Evolutionary conservation across 2,329 filamentous ascomycete species (phyloP).

Genomic region (Pseudocercospora ulei): DNA sequence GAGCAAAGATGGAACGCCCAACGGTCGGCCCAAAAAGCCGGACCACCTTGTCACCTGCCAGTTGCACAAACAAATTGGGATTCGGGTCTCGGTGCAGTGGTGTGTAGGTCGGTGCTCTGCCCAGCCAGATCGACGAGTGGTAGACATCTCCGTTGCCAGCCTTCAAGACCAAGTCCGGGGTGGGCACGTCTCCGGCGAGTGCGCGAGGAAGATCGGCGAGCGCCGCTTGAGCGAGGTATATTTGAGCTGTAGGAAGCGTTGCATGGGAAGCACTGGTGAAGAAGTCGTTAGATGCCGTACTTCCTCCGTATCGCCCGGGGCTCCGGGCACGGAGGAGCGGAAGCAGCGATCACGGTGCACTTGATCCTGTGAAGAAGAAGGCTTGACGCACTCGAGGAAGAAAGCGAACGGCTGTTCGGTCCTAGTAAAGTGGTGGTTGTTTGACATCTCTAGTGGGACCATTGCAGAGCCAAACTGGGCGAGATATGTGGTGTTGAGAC

Average conservation of each 20-base stretch:
- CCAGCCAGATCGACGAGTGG: conserved; percentile 77
- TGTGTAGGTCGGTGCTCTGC: conserved; percentile 75
- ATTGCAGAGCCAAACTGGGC: conserved; percentile 41
- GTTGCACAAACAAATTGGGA: conserved; percentile 80
- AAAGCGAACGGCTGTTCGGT: conserved; percentile 55
- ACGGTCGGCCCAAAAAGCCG: conserved; percentile 57
- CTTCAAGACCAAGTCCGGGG: conserved; percentile 52
- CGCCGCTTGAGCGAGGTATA: conserved; percentile 80
- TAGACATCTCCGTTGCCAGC: conserved; percentile 78
- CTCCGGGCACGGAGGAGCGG: conserved; percentile 27
- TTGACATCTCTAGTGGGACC: conserved; percentile 52
- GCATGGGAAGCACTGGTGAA: conserved; percentile 30
- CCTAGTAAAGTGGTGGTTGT: conserved; percentile 44
- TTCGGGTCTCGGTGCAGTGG: conserved; percentile 90
- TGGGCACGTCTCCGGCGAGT: conserved; percentile 57
- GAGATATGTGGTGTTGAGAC: conserved; percentile 40
- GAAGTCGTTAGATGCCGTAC: conserved; percentile 26
- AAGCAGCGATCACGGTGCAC: conserved; percentile 25
- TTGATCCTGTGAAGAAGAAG: conserved; percentile 22
- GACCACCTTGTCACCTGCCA: conserved; percentile 62
- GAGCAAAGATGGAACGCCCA: conserved; percentile 56
- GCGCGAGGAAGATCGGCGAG: conserved; percentile 56
- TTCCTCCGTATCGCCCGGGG: conserved; percentile 22
- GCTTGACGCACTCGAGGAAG: conserved; percentile 48
- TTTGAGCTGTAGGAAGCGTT: conserved; percentile 30